Conservation (phyloP, 148 eudicot species). For the Camellia granthamiana region DNA sequence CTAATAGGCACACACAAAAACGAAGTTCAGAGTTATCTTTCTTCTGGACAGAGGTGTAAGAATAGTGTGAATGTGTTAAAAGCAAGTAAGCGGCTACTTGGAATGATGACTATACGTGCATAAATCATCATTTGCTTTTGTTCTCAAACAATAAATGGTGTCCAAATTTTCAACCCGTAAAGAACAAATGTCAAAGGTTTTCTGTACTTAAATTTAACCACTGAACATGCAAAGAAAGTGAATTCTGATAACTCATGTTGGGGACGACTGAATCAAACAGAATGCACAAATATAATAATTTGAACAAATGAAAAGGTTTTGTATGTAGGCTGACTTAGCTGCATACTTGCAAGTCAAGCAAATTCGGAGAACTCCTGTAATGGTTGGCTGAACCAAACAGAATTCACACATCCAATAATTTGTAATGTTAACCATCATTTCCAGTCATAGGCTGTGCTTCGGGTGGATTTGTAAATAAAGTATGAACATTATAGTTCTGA, state of each 20-base stretch:
- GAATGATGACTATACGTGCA: not conserved
- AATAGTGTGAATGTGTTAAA: not conserved
- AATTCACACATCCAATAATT: no score
- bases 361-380: no score
- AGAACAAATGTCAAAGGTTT: not conserved
- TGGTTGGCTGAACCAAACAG: no score
- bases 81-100: not conserved
- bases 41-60: not conserved
- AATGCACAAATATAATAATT: not conserved
- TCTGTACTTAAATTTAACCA: not conserved
- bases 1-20: conserved; percentile 3
- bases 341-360: no score
- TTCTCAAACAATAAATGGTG: not conserved
- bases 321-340: no score
- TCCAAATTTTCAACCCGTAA: not conserved
- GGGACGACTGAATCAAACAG: not conserved
- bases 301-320: no score
- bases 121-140: not conserved
- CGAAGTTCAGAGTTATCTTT: no score
- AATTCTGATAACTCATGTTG: not conserved
- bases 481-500: not conserved
- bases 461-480: not conserved
- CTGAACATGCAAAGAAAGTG: not conserved
- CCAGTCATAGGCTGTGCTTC: not conserved
- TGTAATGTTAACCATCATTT: not conserved